Percentiles rank a stretch among this genome's conserved stretches.
These are phyloP conservation scores for Linanthus parryae DNA, from an alignment of 148 eudicot genomes.

Conservation along the genomic window DNA sequence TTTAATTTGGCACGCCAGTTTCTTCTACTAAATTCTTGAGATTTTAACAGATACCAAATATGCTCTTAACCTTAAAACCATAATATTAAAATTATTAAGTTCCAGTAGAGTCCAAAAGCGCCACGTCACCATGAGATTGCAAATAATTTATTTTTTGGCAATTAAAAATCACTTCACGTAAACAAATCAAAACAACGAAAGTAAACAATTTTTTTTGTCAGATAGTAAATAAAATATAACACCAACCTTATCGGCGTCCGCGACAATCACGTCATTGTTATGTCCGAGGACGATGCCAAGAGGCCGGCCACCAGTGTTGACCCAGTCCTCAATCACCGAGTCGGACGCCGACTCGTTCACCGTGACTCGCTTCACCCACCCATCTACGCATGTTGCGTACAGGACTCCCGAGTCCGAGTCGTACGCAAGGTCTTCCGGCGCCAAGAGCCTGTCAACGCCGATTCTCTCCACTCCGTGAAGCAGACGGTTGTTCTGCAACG, in stretches of 20 bases:
- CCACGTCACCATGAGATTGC: too few species aligned
- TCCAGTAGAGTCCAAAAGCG: too few species aligned
- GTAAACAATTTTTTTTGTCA: too few species aligned
- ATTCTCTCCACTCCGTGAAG: conserved; percentile 38
- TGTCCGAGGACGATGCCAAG: conserved; percentile 55
- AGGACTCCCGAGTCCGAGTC: conserved; percentile 30
- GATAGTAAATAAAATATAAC: too few species aligned
- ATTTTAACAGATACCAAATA: too few species aligned
- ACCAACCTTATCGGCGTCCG: conserved; percentile 56
- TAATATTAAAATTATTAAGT: too few species aligned
- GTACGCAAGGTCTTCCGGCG: conserved; percentile 57
- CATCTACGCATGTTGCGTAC: conserved; percentile 57
- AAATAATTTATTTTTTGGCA: too few species aligned
- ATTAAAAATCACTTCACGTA: too few species aligned
- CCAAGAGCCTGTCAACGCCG: conserved; percentile 34
- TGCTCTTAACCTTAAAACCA: too few species aligned
- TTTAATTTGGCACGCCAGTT: too few species aligned
- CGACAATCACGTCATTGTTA: conserved; percentile 45
- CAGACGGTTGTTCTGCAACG: conserved; percentile 22
- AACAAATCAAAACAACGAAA: too few species aligned
- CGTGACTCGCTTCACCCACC: conserved; percentile 62
- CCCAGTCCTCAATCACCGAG: conserved; percentile 56
- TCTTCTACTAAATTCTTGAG: too few species aligned
- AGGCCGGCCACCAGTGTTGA: conserved; percentile 68
- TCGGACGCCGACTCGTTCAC: conserved; percentile 19